Conservation (phyloP, 805 yeast species). For the Scheffersomyces spartinae region DNA sequence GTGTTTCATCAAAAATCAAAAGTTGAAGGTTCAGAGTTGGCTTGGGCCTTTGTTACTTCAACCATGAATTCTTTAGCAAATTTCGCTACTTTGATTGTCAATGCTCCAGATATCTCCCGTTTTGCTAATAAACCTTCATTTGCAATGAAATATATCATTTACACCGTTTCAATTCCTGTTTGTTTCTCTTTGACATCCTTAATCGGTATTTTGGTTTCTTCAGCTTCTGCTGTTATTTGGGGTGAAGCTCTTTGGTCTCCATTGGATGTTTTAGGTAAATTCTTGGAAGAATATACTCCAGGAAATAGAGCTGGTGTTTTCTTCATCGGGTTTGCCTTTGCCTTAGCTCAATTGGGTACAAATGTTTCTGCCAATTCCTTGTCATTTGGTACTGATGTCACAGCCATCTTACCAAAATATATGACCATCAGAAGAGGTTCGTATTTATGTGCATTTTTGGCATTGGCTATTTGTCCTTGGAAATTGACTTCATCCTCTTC, state of each 20-base stretch:
- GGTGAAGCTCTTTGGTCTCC: constrained; percentile 78
- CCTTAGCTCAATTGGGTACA: constrained; percentile 68
- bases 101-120: constrained; percentile 85
- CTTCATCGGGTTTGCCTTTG: constrained; percentile 57
- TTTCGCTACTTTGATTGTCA: constrained; percentile 79
- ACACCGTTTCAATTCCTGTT: constrained; percentile 57
- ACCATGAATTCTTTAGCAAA: constrained; percentile 75
- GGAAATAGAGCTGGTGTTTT: constrained; percentile 77
- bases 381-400: constrained; percentile 64
- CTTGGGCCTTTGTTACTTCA: constrained; percentile 75
- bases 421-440: constrained; percentile 74
- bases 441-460: constrained; percentile 61
- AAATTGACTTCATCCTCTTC: constrained; percentile 57
- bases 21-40: constrained; percentile 49
- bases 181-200: constrained; percentile 73
- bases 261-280: constrained; percentile 56
- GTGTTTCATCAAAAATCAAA: constrained; percentile 45
- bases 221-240: constrained; percentile 60
- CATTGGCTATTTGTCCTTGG: constrained; percentile 76
- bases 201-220: constrained; percentile 75
- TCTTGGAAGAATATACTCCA: constrained; percentile 39
- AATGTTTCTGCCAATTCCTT: constrained; percentile 64
- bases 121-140: constrained; percentile 45
- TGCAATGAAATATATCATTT: constrained; percentile 27
- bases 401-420: constrained; percentile 52